These are phyloP conservation scores for Penstemon davidsonii DNA, from an alignment of 257 asterid species.

Conservation along the genomic window DNA sequence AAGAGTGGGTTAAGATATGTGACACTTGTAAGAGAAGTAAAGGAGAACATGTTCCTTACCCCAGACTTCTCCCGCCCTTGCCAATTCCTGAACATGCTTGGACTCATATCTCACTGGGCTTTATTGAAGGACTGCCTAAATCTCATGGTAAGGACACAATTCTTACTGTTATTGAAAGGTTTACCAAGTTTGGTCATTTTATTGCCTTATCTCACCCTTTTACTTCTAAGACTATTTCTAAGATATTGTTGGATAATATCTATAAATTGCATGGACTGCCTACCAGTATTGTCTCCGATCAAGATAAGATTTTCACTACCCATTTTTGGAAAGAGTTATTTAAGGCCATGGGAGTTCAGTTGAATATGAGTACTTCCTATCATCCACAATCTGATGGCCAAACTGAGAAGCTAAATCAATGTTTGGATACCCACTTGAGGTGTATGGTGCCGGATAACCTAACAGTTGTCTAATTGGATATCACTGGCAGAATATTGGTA, in stretches of 20 bases:
- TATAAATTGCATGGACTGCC: conserved; percentile 4
- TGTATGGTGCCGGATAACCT: background rate
- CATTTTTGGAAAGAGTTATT: background rate
- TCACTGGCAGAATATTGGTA: background rate
- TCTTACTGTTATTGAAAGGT: background rate
- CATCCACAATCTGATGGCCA: background rate
- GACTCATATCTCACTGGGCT: background rate
- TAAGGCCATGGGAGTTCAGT: background rate
- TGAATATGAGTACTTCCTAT: background rate
- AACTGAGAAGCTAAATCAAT: background rate
- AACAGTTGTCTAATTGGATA: background rate
- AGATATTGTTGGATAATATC: background rate
- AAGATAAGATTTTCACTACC: background rate
- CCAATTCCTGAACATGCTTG: background rate
- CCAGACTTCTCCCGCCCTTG: background rate
- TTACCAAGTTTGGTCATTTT: background rate
- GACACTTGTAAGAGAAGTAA: no score
- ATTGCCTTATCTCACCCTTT: background rate
- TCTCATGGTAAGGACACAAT: background rate
- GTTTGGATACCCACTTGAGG: background rate
- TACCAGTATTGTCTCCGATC: background rate
- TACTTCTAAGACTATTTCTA: background rate
- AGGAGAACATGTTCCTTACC: background rate
- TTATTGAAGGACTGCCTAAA: background rate
- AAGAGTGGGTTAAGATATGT: no score